Evolutionary conservation across 306 rosid species (phyloP), one percentile per base, ranked within the genome.

Genomic region (Pterocarpus macrocarpus): DNA sequence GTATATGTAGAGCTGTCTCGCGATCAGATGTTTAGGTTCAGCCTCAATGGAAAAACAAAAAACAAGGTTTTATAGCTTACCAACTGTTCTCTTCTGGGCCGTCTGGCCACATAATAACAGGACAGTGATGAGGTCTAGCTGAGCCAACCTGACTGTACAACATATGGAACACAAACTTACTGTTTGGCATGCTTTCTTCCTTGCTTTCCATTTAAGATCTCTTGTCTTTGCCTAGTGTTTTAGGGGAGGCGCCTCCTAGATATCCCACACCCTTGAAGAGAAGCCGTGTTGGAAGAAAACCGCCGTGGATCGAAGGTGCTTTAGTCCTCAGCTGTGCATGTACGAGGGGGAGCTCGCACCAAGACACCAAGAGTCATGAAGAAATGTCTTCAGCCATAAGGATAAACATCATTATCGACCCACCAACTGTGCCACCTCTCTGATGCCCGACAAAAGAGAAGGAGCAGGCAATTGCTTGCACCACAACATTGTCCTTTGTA

Each of bases 171-270:
- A 12, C 12, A 15, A 73, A 39, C 39, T 57, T 39, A 39, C 38
- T 73, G 38, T 52, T 39, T 12, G 39, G 17, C 52, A 55, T 15
- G 38, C 65, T 36, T 72, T 52, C 79, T 74, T 53, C 64, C 64
- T 52, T 7, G 28, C 50, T 16, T 71, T 71, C 41, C 34, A 53
- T 50, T 71, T 33, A 15, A 3, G 35, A 55, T 53, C 36, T 8
- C 49, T 71, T 71, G 5, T 8, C 15, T 35, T 35, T 55, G 61
- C 30, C 9, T 55, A n/a, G 61, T n/a, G 28, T 50, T 15, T n/a
- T n/a, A 3, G 53, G 5, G 22, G 47, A 9, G 10, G 47, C 47
- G 6, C 8, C 8, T 5, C 8, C 47, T 43, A 43, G 47, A 43
- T 9, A 14, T 4, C 57, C 22, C 16, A n/a, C 7, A 5, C 57